Conservation (phyloP, 305 asterid species). For the Solanum hybrid region DNA sequence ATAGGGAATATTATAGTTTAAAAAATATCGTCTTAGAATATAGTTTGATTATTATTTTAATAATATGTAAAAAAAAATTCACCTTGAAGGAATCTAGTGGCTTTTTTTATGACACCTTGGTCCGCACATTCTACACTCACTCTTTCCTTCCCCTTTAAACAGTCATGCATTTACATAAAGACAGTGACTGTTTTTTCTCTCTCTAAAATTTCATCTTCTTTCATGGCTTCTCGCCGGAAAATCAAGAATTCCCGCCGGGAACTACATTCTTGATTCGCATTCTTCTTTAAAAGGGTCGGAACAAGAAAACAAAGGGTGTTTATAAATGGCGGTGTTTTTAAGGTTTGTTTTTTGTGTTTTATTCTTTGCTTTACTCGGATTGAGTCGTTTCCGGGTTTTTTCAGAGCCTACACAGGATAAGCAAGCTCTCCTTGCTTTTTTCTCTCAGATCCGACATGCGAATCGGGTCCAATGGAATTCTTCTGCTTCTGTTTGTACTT, state of each 20-base stretch:
- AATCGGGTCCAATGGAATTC: conserved; percentile 63
- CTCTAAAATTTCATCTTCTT: background rate
- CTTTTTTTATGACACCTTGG: background rate
- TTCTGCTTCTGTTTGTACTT: conserved; percentile 55
- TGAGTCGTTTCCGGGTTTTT: conserved; percentile 9
- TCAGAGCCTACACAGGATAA: conserved; percentile 73
- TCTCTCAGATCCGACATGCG: conserved; percentile 51
- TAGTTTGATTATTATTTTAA: background rate
- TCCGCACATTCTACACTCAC: background rate
- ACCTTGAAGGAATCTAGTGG: background rate
- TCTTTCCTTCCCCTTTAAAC: background rate
- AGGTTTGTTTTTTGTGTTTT: conserved; percentile 3
- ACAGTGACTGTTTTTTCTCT: background rate
- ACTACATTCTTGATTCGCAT: background rate
- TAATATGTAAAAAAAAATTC: background rate
- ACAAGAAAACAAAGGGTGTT: background rate
- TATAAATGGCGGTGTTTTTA: background rate
- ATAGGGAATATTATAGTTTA: background rate
- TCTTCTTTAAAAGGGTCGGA: background rate
- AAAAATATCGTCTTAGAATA: background rate
- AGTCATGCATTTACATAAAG: background rate
- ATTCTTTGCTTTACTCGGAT: background rate
- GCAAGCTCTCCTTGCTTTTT: conserved; percentile 71
- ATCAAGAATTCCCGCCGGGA: background rate
- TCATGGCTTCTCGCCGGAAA: background rate